Percentiles rank a stretch among this genome's conserved stretches.
Evolutionary conservation across 2,329 filamentous ascomycete genomes (phyloP).

Genomic region (Ambrosiella xylebori): DNA sequence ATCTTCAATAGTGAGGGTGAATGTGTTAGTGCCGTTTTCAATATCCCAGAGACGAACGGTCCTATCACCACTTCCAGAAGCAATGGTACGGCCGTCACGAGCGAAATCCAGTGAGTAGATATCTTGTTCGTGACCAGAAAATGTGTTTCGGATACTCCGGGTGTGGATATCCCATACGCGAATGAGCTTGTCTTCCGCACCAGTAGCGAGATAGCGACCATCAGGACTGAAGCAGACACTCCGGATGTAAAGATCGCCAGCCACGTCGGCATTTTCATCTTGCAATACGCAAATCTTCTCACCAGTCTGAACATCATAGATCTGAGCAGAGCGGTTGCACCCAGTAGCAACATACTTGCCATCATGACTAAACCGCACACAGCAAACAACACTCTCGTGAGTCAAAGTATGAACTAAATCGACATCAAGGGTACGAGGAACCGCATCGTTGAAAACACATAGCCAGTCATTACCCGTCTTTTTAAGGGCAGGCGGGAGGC

Average conservation of each 20-base stretch:
- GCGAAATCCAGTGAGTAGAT: constrained; percentile 96
- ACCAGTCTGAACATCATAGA: constrained; percentile 81
- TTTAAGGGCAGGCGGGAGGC: constrained; percentile 72
- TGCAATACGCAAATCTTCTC: constrained; percentile 79
- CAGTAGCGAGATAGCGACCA: constrained; percentile 82
- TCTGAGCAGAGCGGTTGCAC: constrained; percentile 97
- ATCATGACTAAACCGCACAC: constrained; percentile 89
- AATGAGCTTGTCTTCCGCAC: constrained; percentile 94
- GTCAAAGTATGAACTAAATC: constrained; percentile 83
- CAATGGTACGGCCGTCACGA: constrained; percentile 81
- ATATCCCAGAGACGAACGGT: constrained; percentile 96
- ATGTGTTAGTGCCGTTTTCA: constrained; percentile 61
- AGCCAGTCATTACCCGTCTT: constrained; percentile 88
- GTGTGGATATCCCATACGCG: constrained; percentile 86
- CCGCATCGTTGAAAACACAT: constrained; percentile 85
- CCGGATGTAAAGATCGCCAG: constrained; percentile 87
- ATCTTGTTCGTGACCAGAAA: constrained; percentile 94
- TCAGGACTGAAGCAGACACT: constrained; percentile 98
- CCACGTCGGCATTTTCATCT: constrained; percentile 71
- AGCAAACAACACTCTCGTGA: constrained; percentile 95
- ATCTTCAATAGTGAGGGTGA: constrained; percentile 84
- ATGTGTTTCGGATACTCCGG: constrained; percentile 75
- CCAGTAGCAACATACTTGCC: constrained; percentile 92
- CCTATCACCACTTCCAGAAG: constrained; percentile 84
- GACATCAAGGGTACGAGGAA: constrained; percentile 79